Conservation (phyloP, 805 yeast genomes). For the Starmerella riodocensis region DNA sequence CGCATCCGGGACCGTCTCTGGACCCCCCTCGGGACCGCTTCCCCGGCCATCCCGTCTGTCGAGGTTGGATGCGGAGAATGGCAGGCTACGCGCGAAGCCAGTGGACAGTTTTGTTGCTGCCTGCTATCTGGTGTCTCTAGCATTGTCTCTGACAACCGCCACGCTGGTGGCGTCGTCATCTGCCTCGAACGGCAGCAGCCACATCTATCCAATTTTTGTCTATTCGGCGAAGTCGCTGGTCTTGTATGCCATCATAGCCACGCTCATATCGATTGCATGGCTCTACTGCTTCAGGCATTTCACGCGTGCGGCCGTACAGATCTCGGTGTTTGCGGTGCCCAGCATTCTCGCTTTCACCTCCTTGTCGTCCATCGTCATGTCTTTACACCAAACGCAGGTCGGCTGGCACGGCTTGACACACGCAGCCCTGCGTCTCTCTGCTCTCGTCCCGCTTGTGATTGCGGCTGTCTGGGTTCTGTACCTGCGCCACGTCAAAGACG, state of each 20-base stretch:
- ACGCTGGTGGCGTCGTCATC: constrained; percentile 15
- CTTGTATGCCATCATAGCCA: constrained; percentile 11
- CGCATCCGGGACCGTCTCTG: no score
- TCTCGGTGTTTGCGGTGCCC: constrained; percentile 19
- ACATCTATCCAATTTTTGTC: constrained; percentile 17
- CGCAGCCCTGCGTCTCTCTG: constrained; percentile 17
- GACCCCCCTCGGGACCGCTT: no score
- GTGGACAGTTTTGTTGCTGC: constrained; percentile 15
- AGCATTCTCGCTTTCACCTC: constrained; percentile 6
- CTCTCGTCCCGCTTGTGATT: constrained; percentile 15
- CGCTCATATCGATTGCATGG: constrained; percentile 16
- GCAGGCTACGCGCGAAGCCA: constrained; percentile 4
- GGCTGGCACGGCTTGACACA: constrained; percentile 18
- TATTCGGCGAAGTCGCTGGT: constrained; percentile 15
- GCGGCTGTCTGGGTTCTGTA: constrained; percentile 18
- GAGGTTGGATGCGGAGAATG: background rate
- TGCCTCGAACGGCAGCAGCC: constrained; percentile 6
- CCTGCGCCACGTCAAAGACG: constrained; percentile 16
- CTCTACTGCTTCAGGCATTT: constrained; percentile 15
- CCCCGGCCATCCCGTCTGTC: background rate
- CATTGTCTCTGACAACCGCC: constrained; percentile 20
- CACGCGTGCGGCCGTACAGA: constrained; percentile 18
- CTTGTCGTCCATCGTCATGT: constrained; percentile 10
- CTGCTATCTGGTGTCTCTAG: constrained; percentile 11
- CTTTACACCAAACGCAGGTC: constrained; percentile 11